phyloP scores from a whole-genome alignment of 352 stramenopile genomes.

The Pythium insidiosum region DNA sequence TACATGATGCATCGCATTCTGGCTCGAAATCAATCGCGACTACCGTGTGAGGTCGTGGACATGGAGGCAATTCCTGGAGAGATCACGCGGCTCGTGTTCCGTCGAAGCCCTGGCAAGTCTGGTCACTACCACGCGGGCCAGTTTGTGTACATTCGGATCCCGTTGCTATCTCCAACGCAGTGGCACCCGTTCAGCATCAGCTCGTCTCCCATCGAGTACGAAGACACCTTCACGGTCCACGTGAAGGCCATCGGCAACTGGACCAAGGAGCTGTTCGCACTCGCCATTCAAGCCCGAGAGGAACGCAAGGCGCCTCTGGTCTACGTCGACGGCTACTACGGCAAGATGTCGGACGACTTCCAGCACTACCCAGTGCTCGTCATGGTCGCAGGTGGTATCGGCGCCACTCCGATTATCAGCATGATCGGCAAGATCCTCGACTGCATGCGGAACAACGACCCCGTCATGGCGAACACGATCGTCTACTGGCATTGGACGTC shows the following conservation, averaged over 20 bases:
- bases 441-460: slow-evolving; percentile 71
- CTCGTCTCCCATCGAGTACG: slow-evolving; percentile 76
- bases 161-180: slow-evolving; percentile 59
- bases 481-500: slow-evolving; percentile 85
- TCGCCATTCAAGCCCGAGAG: slow-evolving; percentile 68
- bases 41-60: slow-evolving; percentile 71
- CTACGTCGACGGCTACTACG: slow-evolving; percentile 80
- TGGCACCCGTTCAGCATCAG: slow-evolving; percentile 86
- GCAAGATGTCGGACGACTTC: slow-evolving; percentile 78
- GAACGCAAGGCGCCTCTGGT: slow-evolving; percentile 75
- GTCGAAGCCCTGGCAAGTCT: slow-evolving; percentile 56
- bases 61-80: slow-evolving; percentile 77
- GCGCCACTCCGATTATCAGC: slow-evolving; percentile 84
- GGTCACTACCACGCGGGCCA: slow-evolving; percentile 78
- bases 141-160: slow-evolving; percentile 73
- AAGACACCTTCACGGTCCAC: slow-evolving; percentile 80
- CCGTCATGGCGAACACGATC: slow-evolving; percentile 52
- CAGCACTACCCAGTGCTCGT: slow-evolving; percentile 76
- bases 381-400: slow-evolving; percentile 80
- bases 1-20: slow-evolving; percentile 81
- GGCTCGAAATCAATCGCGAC: slow-evolving; percentile 51
- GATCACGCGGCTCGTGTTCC: slow-evolving; percentile 78
- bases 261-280: slow-evolving; percentile 64
- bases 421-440: slow-evolving; percentile 84
- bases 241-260: slow-evolving; percentile 72